phyloP scores from a whole-genome alignment of 352 stramenopile species.

The Globisporangium paroecandrum region DNA sequence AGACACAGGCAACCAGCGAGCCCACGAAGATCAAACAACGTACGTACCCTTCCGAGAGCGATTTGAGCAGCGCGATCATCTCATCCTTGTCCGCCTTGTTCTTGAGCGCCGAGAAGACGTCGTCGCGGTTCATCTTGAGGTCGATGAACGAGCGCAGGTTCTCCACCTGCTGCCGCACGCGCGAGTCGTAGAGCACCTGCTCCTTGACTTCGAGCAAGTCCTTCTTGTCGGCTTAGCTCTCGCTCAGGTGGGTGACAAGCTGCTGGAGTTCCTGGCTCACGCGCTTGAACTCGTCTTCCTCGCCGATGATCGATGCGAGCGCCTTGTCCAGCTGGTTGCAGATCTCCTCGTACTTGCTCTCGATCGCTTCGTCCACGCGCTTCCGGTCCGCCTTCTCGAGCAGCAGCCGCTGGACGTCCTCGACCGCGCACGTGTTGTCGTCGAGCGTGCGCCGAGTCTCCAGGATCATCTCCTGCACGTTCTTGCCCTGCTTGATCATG shows the following conservation, averaged over 20 bases:
- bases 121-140: constrained; percentile 88
- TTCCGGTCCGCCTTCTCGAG: constrained; percentile 77
- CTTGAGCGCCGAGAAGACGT: constrained; percentile 80
- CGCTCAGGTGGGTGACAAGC: constrained; percentile 71
- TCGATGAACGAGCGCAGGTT: constrained; percentile 85
- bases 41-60: constrained; percentile 52
- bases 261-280: constrained; percentile 81
- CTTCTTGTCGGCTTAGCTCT: constrained; percentile 84
- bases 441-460: constrained; percentile 76
- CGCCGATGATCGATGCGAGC: constrained; percentile 75
- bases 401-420: constrained; percentile 76
- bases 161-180: constrained; percentile 81
- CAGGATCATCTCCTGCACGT: constrained; percentile 86
- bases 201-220: constrained; percentile 85
- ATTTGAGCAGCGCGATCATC: constrained; percentile 75
- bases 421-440: constrained; percentile 81
- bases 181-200: constrained; percentile 84
- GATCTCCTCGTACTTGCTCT: constrained; percentile 90
- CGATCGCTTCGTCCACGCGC: constrained; percentile 86
- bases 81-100: constrained; percentile 86
- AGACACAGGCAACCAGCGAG: background rate
- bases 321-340: constrained; percentile 90
- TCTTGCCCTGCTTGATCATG: constrained; percentile 75
- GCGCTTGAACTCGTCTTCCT: constrained; percentile 88
- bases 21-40: background rate